These are phyloP conservation scores for Coemansia sp. DNA, from an alignment of 192 early-diverging fungal genomes.

Conservation along the genomic window DNA sequence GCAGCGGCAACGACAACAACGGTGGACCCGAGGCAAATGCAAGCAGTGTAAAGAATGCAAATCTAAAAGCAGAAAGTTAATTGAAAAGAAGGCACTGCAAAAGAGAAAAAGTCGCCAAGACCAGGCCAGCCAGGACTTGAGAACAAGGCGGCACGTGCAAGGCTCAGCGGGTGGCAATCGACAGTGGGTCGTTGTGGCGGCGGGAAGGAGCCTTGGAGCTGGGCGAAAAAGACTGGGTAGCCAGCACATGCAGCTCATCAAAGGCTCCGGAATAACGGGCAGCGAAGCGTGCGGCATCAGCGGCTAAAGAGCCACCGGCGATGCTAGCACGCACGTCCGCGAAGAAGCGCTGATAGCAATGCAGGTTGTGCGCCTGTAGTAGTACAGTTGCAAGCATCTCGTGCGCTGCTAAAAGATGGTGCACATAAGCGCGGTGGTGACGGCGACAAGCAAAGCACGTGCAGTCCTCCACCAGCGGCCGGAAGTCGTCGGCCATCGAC, in stretches of 20 bases:
- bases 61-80: no score
- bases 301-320: conserved; percentile 23
- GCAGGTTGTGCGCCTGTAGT: conserved; percentile 62
- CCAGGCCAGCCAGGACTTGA: background rate
- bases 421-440: conserved; percentile 71
- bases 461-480: conserved; percentile 63
- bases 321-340: conserved; percentile 39
- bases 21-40: background rate
- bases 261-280: conserved; percentile 31
- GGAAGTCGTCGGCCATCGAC: conserved; percentile 59
- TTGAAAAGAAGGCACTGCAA: background rate
- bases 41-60: no score
- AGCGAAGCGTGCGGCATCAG: conserved; percentile 29
- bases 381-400: conserved; percentile 79
- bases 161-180: background rate
- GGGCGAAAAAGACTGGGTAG: conserved; percentile 33
- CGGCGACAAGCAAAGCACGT: conserved; percentile 65
- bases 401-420: conserved; percentile 68
- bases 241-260: conserved; percentile 36
- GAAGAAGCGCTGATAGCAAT: conserved; percentile 49
- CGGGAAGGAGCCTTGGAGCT: conserved; percentile 52
- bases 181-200: conserved; percentile 27
- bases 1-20: background rate
- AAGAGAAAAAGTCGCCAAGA: conserved; percentile 4
- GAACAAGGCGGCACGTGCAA: conserved; percentile 1